These are phyloP conservation scores for Blastobotrys parvus DNA, from an alignment of 805 yeast genomes.

Conservation along the genomic window DNA sequence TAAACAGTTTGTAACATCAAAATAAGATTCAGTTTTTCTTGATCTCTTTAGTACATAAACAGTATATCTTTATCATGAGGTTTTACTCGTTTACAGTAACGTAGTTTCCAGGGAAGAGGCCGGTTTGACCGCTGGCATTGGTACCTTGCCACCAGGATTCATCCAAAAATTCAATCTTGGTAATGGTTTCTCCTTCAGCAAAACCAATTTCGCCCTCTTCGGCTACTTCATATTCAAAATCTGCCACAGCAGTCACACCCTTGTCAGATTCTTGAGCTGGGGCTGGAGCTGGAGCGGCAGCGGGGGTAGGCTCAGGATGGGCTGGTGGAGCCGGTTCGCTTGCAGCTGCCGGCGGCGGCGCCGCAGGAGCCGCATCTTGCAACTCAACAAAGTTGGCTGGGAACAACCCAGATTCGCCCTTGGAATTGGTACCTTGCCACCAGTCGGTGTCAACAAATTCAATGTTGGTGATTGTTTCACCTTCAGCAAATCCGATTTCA, in stretches of 20 bases:
- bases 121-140: conserved; percentile 58
- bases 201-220: conserved; percentile 89
- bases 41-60: too few species aligned
- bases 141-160: conserved; percentile 98
- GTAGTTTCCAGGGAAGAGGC: conserved; percentile 87
- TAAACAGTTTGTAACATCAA: conserved; percentile 34
- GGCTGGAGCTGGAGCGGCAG: conserved; percentile 10
- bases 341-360: conserved; percentile 14
- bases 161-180: conserved; percentile 79
- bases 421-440: conserved; percentile 78
- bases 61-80: neutral
- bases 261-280: conserved; percentile 19
- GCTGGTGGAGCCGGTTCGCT: conserved; percentile 12
- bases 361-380: conserved; percentile 26
- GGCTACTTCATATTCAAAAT: conserved; percentile 76
- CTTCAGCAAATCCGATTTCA: conserved; percentile 59
- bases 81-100: conserved; percentile 35
- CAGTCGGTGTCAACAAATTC: conserved; percentile 69
- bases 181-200: conserved; percentile 72
- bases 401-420: conserved; percentile 79
- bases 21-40: neutral
- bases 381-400: conserved; percentile 77
- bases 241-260: conserved; percentile 50
- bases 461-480: conserved; percentile 57
- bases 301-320: conserved; percentile 12